These are phyloP conservation scores for Cryphonectria parasitica DNA, from an alignment of 2,329 filamentous ascomycete genomes.

Conservation along the genomic window DNA sequence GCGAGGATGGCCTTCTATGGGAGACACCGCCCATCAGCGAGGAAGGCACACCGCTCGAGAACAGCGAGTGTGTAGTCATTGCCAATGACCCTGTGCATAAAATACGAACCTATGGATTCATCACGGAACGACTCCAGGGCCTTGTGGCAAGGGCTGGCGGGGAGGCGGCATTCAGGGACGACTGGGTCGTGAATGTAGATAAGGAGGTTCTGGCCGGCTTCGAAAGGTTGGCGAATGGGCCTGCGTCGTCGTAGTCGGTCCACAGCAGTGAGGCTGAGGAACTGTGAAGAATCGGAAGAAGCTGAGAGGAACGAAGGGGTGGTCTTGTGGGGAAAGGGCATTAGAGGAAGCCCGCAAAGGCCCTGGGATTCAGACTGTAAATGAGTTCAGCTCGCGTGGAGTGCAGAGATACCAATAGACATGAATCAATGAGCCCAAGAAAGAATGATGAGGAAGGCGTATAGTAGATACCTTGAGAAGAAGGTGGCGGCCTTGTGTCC, in stretches of 20 bases:
- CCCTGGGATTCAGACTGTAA: slow-evolving; percentile 1
- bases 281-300: not conserved
- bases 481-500: not conserved
- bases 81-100: slow-evolving; percentile 69
- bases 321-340: not conserved
- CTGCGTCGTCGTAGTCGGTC: not conserved
- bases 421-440: not conserved
- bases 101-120: slow-evolving; percentile 66
- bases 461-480: too few relatives aligned
- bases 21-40: slow-evolving; percentile 44
- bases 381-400: too few relatives aligned
- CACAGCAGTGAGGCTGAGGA: not conserved
- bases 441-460: not conserved
- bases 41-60: slow-evolving; percentile 60
- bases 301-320: not conserved
- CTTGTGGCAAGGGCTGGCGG: slow-evolving; percentile 66
- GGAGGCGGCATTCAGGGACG: slow-evolving; percentile 65
- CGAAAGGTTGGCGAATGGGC: slow-evolving; percentile 40
- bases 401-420: slow-evolving; percentile 4
- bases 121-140: slow-evolving; percentile 63
- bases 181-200: slow-evolving; percentile 77
- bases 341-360: not conserved
- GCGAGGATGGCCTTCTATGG: slow-evolving; percentile 57
- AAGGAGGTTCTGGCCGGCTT: slow-evolving; percentile 72
- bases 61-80: slow-evolving; percentile 56